These are phyloP conservation scores for Hypsizygus ulmarius DNA, from an alignment of 1,284 basidiomycete genomes.

Conservation along the genomic window DNA sequence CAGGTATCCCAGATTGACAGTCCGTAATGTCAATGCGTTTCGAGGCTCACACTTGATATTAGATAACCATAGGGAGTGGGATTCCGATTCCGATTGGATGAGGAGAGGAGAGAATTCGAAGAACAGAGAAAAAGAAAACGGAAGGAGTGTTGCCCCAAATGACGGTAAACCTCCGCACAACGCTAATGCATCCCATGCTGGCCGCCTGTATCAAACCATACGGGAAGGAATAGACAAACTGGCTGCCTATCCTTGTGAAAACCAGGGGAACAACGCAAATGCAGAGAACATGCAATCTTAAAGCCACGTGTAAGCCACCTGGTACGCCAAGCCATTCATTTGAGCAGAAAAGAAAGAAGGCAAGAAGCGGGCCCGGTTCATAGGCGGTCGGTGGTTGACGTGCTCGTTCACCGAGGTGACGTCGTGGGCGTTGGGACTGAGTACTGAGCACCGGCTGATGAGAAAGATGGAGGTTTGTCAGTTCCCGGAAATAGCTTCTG, in stretches of 20 bases:
- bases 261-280: not conserved
- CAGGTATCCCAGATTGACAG: not conserved
- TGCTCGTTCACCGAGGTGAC: no score
- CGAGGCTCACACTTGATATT: conserved; percentile 13
- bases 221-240: conserved; percentile 6
- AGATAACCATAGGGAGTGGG: conserved; percentile 17
- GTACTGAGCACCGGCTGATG: no score
- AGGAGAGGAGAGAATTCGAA: conserved; percentile 1
- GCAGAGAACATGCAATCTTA: conserved; percentile 5
- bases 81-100: conserved; percentile 9
- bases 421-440: no score
- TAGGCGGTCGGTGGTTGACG: no score
- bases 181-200: no score
- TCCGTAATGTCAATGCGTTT: not conserved
- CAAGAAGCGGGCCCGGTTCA: conserved; percentile 1
- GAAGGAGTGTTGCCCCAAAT: no score
- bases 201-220: not conserved
- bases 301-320: conserved; percentile 16
- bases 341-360: conserved; percentile 3
- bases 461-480: no score
- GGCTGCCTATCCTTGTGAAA: conserved; percentile 11
- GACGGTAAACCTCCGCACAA: no score
- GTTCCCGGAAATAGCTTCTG: no score
- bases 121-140: no score
- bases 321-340: conserved; percentile 5